Evolutionary conservation across 345 rosid genomes (phyloP).

Genomic region (Syzygium aromaticum): DNA sequence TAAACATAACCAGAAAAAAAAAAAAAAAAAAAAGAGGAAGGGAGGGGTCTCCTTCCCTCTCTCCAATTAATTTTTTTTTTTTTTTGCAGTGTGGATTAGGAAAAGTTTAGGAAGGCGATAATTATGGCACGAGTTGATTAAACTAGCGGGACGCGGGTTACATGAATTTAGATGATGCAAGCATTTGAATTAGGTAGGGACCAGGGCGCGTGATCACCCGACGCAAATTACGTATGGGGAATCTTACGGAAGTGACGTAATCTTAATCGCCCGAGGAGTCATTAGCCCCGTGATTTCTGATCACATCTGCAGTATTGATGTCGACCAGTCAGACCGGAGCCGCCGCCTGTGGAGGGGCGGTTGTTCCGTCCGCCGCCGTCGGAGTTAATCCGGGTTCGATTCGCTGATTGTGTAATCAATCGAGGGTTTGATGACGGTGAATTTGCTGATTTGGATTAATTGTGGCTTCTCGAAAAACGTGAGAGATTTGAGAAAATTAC

Average conservation of each 20-base stretch:
- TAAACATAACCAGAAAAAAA: background rate
- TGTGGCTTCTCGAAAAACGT: background rate
- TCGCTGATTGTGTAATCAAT: background rate
- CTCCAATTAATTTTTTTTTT: background rate
- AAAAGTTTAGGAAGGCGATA: background rate
- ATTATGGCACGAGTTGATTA: background rate
- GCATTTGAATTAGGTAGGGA: background rate
- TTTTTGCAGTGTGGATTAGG: background rate
- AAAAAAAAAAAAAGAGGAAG: too few relatives aligned
- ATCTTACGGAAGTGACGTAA: background rate
- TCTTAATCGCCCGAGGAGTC: background rate
- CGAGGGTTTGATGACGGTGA: background rate
- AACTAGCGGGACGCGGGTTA: background rate
- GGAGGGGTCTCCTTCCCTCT: background rate
- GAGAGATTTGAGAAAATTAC: background rate
- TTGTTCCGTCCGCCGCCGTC: background rate
- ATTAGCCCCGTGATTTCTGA: background rate
- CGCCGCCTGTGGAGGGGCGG: background rate
- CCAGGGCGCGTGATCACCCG: background rate
- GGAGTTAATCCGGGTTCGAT: background rate
- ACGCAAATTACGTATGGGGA: background rate
- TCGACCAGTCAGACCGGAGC: too few relatives aligned
- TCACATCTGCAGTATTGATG: too few relatives aligned
- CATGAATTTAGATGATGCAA: background rate
- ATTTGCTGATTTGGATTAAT: background rate